Percentiles rank a stretch among this genome's conserved stretches.
Evolutionary conservation across 805 yeast genomes (phyloP).

Genomic region (Wickerhamomyces strasburgensis): DNA sequence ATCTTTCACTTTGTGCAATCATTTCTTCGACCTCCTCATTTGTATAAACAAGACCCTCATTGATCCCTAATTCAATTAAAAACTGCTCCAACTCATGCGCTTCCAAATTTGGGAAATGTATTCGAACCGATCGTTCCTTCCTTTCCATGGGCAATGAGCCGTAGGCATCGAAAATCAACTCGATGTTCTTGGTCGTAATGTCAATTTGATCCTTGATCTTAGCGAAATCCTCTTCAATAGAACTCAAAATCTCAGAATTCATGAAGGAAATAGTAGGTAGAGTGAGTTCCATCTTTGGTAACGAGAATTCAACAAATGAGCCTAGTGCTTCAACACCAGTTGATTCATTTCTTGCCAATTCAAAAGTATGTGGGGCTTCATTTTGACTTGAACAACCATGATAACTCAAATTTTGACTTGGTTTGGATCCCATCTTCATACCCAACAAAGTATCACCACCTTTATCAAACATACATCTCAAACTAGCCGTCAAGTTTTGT

Average conservation of each 20-base stretch:
- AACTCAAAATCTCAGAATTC: slow-evolving; percentile 38
- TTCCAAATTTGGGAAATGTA: slow-evolving; percentile 72
- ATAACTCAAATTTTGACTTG: slow-evolving; percentile 16
- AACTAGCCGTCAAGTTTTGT: slow-evolving; percentile 47
- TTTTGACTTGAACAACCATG: slow-evolving; percentile 24
- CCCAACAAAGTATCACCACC: slow-evolving; percentile 26
- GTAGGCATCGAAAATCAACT: slow-evolving; percentile 42
- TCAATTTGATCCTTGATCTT: slow-evolving; percentile 37
- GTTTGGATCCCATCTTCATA: slow-evolving; percentile 14
- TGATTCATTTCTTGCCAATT: slow-evolving; percentile 32
- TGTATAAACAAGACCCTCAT: slow-evolving; percentile 50
- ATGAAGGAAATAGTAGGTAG: slow-evolving; percentile 39
- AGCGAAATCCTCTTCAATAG: slow-evolving; percentile 33
- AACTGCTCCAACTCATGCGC: slow-evolving; percentile 49
- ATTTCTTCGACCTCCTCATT: slow-evolving; percentile 15
- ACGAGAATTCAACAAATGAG: slow-evolving; percentile 52
- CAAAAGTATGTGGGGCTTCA: slow-evolving; percentile 29
- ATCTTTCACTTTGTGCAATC: slow-evolving; percentile 1
- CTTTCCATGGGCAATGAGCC: slow-evolving; percentile 64
- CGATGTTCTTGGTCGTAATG: slow-evolving; percentile 39
- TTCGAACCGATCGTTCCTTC: slow-evolving; percentile 39
- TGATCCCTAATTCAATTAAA: slow-evolving; percentile 54
- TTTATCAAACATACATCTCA: slow-evolving; percentile 34
- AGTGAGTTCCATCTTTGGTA: slow-evolving; percentile 34
- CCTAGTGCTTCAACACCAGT: slow-evolving; percentile 31